Base-by-base conservation (phyloP, 2,329 filamentous ascomycete genomes). In the Calycina herbarum region DNA sequence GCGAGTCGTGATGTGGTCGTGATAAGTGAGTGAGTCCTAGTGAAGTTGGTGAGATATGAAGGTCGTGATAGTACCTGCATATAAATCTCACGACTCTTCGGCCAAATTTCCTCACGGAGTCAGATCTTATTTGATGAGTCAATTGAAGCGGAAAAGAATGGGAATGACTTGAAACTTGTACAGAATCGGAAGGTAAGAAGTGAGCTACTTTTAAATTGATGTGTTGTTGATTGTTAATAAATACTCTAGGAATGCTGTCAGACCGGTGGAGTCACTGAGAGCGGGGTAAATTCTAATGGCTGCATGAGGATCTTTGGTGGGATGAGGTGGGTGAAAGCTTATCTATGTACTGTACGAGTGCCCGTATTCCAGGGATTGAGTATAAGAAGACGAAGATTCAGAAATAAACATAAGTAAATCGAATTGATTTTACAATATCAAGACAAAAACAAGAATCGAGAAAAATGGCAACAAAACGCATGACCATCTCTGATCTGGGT, bases 401-500 rank as follows among this genome's bases (percentile, higher is more conserved):
- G 42, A 17, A 48, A 4, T 48, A 5, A 48, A 48, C 5, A 20
- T 48, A 11, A 51, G 24, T n/a, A 51, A 8, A n/a, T 24, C n/a
- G 2, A 51, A n/a, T n/a, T 51, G 11, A n/a, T 4, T n/a, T 51
- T 20, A 48, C 42, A 48, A 7, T 38, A 38, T 38, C 10, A 38
- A 38, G 7, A 38, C 35, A 38, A 5, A 57, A n/a, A 10, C n/a
- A 33, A 45, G 20, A 15, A 24, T 56, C n/a, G 33, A 7, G 6
- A 5, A 42, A 59, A 38, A 61, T 48, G 27, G 27, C 29, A 29
- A 27, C 48, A 20, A 51, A 64, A 45, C 70, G 69, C 27, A 71
- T 71, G 67, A 73, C 72, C 29, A 75, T 74, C 56, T 63, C 64
- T 60, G 71, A 74, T 57, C 58, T 71, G 11, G 73, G 73, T 1